phyloP scores from a whole-genome alignment of 148 eudicot species.

The Rhododendron mucronatum region DNA sequence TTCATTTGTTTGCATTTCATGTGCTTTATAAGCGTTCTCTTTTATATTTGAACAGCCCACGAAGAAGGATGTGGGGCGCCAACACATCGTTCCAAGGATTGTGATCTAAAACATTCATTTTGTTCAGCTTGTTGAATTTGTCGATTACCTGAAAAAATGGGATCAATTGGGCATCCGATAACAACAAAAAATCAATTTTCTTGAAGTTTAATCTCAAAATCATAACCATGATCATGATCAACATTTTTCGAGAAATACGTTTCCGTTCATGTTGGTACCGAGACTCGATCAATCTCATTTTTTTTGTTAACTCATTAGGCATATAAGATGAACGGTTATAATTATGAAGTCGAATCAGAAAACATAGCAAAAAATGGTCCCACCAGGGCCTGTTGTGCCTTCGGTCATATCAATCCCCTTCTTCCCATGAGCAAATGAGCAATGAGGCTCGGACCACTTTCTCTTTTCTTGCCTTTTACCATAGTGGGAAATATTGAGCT shows the following conservation, averaged over 20 bases:
- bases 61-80: neutral
- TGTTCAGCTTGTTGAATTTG: neutral
- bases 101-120: neutral
- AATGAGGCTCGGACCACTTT: neutral
- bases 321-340: neutral
- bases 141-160: neutral
- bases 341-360: neutral
- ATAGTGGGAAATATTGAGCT: neutral
- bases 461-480: neutral
- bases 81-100: neutral
- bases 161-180: neutral
- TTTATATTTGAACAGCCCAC: neutral
- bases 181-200: neutral
- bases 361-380: neutral
- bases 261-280: neutral
- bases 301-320: neutral
- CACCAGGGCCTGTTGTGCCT: neutral
- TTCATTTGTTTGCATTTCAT: neutral
- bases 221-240: too few species aligned
- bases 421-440: neutral
- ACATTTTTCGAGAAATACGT: too few species aligned
- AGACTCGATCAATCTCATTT: too few species aligned
- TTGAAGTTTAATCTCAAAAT: too few species aligned
- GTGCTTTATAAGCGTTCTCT: neutral
- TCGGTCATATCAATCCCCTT: neutral